Percentiles rank a stretch among this genome's conserved stretches.
These are phyloP conservation scores for Rhinocladiella similis DNA, from an alignment of 2,329 filamentous ascomycete genomes.

Conservation along the genomic window DNA sequence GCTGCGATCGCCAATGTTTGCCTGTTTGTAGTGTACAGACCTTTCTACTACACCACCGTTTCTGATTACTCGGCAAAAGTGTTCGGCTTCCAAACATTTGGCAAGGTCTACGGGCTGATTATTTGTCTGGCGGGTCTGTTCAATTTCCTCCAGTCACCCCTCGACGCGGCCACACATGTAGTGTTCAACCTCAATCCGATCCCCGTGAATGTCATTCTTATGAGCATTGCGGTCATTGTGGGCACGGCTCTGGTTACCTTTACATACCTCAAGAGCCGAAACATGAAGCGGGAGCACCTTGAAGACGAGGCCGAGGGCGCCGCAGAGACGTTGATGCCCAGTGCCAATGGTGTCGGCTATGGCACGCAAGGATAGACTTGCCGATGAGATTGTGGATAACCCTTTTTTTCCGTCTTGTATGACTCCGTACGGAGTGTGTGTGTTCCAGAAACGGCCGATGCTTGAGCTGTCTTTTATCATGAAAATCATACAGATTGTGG, in stretches of 20 bases:
- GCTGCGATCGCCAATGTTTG: slow-evolving; percentile 70
- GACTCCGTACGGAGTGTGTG: neutral
- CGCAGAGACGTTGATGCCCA: slow-evolving; percentile 27
- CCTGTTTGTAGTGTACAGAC: slow-evolving; percentile 57
- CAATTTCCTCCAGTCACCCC: slow-evolving; percentile 78
- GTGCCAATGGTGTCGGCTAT: slow-evolving; percentile 27
- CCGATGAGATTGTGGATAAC: no score
- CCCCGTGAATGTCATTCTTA: slow-evolving; percentile 72
- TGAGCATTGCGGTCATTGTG: slow-evolving; percentile 61
- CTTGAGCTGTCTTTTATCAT: neutral
- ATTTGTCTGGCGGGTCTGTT: slow-evolving; percentile 82
- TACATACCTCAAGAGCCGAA: slow-evolving; percentile 55
- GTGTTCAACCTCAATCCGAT: slow-evolving; percentile 71
- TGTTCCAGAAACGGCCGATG: neutral
- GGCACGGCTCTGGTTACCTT: slow-evolving; percentile 63
- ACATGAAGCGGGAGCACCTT: slow-evolving; percentile 29
- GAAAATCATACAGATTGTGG: neutral
- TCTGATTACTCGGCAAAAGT: slow-evolving; percentile 85
- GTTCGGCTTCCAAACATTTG: slow-evolving; percentile 88
- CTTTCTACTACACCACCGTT: slow-evolving; percentile 30
- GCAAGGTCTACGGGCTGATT: slow-evolving; percentile 88
- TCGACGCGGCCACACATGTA: slow-evolving; percentile 76
- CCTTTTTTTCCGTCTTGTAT: neutral
- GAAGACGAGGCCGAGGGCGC: slow-evolving; percentile 31
- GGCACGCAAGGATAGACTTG: slow-evolving; percentile 15